These are phyloP conservation scores for Neurospora sp. DNA, from an alignment of 495 filamentous ascomycete genomes.

Conservation along the genomic window DNA sequence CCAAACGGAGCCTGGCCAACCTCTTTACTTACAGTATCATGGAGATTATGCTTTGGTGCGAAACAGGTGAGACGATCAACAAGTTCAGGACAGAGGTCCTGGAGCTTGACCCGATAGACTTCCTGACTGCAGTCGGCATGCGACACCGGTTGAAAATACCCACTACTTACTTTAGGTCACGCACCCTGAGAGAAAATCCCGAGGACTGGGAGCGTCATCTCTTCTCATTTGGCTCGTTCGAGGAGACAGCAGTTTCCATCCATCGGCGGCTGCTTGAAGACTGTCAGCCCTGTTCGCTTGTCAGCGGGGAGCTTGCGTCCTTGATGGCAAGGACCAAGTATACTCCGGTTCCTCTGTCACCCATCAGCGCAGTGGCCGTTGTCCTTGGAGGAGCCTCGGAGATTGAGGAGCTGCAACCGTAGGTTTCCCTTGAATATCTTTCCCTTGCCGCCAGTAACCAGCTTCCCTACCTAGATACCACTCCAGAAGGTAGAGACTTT, in stretches of 20 bases:
- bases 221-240: constrained; percentile 40
- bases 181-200: constrained; percentile 45
- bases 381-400: neutral
- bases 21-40: constrained; percentile 57
- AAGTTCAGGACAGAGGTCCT: constrained; percentile 43
- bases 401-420: neutral
- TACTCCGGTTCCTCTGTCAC: neutral
- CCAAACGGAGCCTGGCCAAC: constrained; percentile 41
- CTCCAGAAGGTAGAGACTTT: neutral
- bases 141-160: constrained; percentile 45
- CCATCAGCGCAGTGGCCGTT: neutral
- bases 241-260: neutral
- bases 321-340: neutral
- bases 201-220: constrained; percentile 47
- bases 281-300: neutral
- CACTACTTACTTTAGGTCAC: constrained; percentile 49
- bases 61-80: constrained; percentile 47
- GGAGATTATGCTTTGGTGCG: constrained; percentile 46
- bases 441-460: neutral
- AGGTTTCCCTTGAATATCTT: neutral
- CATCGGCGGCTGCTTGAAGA: neutral
- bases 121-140: constrained; percentile 46
- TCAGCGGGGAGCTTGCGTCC: neutral
- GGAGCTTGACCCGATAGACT: constrained; percentile 44
- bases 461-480: neutral